phyloP scores from a whole-genome alignment of 768 basidiomycete species.

The Stropharia rugosoannulata region DNA sequence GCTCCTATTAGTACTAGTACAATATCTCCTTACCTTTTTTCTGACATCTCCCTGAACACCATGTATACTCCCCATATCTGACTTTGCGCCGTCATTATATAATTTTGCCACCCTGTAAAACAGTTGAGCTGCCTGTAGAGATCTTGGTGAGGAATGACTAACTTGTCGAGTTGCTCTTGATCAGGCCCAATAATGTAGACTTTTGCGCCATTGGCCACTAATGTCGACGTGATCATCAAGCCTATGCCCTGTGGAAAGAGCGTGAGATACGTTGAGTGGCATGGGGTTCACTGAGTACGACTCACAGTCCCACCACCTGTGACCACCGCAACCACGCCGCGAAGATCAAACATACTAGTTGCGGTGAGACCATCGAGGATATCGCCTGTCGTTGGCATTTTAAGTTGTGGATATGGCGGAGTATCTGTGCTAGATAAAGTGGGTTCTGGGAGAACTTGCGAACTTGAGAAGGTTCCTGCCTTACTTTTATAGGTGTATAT shows the following conservation, averaged over 20 bases:
- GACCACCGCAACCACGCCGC: conserved; percentile 5
- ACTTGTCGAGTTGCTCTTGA: conserved; percentile 5
- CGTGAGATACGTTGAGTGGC: background rate
- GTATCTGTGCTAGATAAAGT: background rate
- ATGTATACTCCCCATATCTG: conserved; percentile 3
- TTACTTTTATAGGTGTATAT: background rate
- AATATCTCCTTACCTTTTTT: background rate
- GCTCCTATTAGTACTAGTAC: background rate
- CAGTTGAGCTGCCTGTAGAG: background rate
- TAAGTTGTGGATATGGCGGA: background rate
- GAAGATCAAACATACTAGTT: conserved; percentile 1
- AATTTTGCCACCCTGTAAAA: background rate
- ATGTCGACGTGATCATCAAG: conserved; percentile 3
- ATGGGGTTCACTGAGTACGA: background rate
- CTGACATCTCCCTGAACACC: conserved; percentile 3
- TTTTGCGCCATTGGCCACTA: conserved; percentile 7
- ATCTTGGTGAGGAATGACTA: background rate
- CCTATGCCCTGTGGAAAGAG: conserved; percentile 3
- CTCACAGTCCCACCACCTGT: conserved; percentile 5
- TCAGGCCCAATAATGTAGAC: conserved; percentile 7
- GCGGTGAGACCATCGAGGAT: conserved; percentile 3
- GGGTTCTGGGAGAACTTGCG: background rate
- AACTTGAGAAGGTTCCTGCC: background rate
- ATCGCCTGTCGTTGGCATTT: background rate
- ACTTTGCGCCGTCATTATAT: conserved; percentile 1